Conservation (phyloP, 345 rosid species). For the Populus nigra region DNA sequence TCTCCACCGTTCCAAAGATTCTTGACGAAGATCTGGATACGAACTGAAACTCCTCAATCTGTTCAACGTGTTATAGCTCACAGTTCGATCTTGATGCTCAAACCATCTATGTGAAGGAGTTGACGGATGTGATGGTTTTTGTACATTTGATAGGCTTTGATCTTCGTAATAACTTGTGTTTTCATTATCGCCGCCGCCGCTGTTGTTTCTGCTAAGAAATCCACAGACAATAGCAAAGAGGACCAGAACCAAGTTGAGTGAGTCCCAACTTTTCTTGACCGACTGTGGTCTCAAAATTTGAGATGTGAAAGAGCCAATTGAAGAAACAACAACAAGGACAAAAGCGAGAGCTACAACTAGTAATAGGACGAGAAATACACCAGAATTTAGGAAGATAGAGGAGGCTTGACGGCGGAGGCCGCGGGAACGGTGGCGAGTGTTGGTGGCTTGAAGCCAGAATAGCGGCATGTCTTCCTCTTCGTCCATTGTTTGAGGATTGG, state of each 20-base stretch:
- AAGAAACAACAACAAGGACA: constrained; percentile 48
- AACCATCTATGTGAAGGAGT: constrained; percentile 43
- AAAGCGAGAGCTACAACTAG: constrained; percentile 29
- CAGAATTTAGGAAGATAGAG: constrained; percentile 44
- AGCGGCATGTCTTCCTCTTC: constrained; percentile 58
- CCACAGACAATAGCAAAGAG: constrained; percentile 80
- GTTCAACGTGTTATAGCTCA: constrained; percentile 20
- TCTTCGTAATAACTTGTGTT: constrained; percentile 20
- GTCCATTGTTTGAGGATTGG: constrained; percentile 32
- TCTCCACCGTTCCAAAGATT: constrained; percentile 53
- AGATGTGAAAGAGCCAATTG: constrained; percentile 47
- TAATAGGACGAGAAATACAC: constrained; percentile 36
- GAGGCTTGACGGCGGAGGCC: constrained; percentile 35
- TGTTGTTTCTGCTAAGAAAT: constrained; percentile 47
- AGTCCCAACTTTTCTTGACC: constrained; percentile 76
- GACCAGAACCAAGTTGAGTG: constrained; percentile 64
- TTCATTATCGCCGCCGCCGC: constrained; percentile 8
- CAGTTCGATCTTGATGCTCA: constrained; percentile 41
- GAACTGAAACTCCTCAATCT: constrained; percentile 69
- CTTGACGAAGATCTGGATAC: constrained; percentile 73
- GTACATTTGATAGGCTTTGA: constrained; percentile 25
- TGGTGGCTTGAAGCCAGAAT: constrained; percentile 62
- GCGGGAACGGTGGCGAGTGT: constrained; percentile 26
- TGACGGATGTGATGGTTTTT: constrained; percentile 23
- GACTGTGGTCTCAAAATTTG: constrained; percentile 53